Base-by-base conservation (phyloP, 2,329 filamentous ascomycete species). In the Colletotrichum karsti region DNA sequence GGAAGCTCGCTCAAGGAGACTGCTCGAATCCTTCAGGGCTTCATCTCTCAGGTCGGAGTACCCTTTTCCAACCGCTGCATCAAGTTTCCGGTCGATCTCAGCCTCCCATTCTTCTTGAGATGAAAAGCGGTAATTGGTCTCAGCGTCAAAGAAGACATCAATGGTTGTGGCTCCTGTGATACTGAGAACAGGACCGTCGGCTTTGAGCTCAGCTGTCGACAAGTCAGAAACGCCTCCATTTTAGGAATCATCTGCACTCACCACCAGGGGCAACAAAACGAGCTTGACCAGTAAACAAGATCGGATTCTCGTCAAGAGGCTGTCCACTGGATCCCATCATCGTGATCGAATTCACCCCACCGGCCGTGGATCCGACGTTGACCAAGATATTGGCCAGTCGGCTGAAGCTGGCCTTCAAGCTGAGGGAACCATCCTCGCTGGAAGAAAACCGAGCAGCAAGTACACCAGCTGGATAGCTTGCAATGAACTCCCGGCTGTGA, bases 401-500 rank as follows among this genome's bases (percentile, higher is more conserved):
- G 6, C 61, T 67, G 54, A 79, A 46, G 2, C 74, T 70, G 1
- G 77, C 13, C 1, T 74, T 54, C 7, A 77, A 72, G 3, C 71
- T 72, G 1, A 75, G 66, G 20, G 60, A 58, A 12, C 73, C 66
- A 3, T 70, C 7, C 44, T 64, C n/a, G 68, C 67, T 33, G 46
- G 71, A 67, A 5, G 33, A 69, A 10, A 74, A 65, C 1, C 73
- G 60, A 13, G 82, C 71, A 1, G 77, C 81, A 13, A 85, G 70
- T 3, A 81, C 76, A 28, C 78, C 75, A 24, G 82, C 79, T 1
- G 82, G 78, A 62, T 80, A 78, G 66, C 80, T 84, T 24, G 81
- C 81, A 41, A 86, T 72, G 9, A 75, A 73, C 62, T 85, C 77
- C 9, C 83, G 77, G 33, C 77, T 74, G 50, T 74, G 50, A 20